Conservation (phyloP, 345 rosid genomes). For the Rubroshorea leprosula region DNA sequence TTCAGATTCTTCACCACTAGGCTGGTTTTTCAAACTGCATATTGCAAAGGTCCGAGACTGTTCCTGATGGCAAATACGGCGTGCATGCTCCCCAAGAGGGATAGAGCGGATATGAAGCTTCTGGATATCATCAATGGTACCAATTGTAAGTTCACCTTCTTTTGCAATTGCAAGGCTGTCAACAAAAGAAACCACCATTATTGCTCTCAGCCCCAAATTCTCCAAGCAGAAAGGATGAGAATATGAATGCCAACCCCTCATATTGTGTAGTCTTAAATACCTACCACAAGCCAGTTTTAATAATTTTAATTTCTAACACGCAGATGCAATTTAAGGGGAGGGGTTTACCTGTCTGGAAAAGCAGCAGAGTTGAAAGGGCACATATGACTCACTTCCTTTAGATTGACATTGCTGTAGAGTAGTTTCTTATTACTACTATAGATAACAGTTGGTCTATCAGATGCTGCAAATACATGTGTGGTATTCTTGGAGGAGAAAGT, state of each 20-base stretch:
- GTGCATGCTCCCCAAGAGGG: constrained; percentile 89
- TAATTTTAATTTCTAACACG: no score
- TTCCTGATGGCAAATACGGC: constrained; percentile 93
- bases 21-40: constrained; percentile 66
- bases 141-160: constrained; percentile 89
- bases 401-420: constrained; percentile 89
- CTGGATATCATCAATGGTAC: constrained; percentile 94
- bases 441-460: constrained; percentile 93
- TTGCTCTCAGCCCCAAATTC: background rate
- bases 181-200: constrained; percentile 17
- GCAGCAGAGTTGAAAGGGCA: constrained; percentile 96
- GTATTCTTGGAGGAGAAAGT: constrained; percentile 91
- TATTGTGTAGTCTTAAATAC: no score
- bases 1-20: constrained; percentile 74
- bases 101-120: constrained; percentile 97
- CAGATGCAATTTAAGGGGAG: no score
- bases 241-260: no score
- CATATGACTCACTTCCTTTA: constrained; percentile 95
- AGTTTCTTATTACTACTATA: constrained; percentile 98
- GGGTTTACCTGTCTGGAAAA: constrained; percentile 79
- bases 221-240: background rate
- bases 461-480: constrained; percentile 91
- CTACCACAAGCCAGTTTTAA: no score
- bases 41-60: constrained; percentile 87
- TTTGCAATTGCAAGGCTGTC: constrained; percentile 89